phyloP scores from a whole-genome alignment of 176 grass and related monocot species.

The Pharus latifolius region DNA sequence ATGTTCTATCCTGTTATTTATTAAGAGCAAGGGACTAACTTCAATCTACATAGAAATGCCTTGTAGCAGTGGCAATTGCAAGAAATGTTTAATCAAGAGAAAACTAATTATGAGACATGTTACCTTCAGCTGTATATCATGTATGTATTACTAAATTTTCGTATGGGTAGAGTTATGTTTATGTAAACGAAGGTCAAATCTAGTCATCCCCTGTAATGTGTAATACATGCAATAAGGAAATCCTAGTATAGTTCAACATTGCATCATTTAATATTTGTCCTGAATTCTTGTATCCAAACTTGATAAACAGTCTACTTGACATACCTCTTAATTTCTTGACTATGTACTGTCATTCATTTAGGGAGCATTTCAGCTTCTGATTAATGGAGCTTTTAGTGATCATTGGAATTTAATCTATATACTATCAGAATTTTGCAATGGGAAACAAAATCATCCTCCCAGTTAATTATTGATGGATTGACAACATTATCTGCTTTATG shows the following conservation, averaged over 20 bases:
- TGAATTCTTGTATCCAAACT: background rate
- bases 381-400: background rate
- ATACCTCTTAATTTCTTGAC: too few species aligned
- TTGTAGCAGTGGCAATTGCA: background rate
- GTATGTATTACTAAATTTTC: background rate
- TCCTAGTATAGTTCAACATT: background rate
- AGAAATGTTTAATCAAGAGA: background rate
- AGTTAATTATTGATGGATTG: background rate
- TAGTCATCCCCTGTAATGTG: background rate
- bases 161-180: background rate
- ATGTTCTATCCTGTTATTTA: background rate
- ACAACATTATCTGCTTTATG: slow-evolving; percentile 1
- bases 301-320: background rate
- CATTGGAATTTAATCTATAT: background rate
- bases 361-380: background rate
- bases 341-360: too few species aligned
- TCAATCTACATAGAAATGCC: background rate
- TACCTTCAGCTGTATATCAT: background rate
- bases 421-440: background rate
- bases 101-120: background rate
- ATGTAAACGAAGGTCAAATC: background rate
- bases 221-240: background rate
- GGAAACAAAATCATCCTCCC: background rate
- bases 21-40: background rate
- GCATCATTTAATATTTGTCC: background rate